Conservation (phyloP, 1,284 basidiomycete species). For the Heterobasidion annosum region DNA sequence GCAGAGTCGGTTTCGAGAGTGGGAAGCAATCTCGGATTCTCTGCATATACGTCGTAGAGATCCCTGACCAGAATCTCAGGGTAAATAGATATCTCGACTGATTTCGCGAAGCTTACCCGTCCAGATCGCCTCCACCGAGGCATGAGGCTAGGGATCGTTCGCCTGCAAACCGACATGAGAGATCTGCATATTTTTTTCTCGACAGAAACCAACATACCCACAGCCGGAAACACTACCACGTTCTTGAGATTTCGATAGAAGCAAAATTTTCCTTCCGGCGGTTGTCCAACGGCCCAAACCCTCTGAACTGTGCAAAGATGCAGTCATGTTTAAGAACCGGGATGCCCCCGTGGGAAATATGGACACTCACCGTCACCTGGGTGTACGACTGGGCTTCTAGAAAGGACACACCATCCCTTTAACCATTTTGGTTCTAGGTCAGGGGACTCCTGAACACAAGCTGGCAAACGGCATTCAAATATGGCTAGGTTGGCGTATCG, state of each 20-base stretch:
- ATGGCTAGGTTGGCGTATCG: not conserved
- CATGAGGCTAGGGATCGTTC: conserved; percentile 55
- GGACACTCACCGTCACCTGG: conserved; percentile 47
- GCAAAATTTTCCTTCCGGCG: conserved; percentile 47
- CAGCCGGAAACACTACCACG: conserved; percentile 62
- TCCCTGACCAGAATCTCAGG: conserved; percentile 16
- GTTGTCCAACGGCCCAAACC: conserved; percentile 63
- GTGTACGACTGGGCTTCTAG: conserved; percentile 55
- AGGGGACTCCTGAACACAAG: conserved; percentile 39
- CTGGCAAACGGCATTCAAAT: conserved; percentile 19
- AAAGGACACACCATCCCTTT: conserved; percentile 46
- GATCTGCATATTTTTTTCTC: not conserved
- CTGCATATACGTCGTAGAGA: conserved; percentile 24
- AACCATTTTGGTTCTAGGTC: conserved; percentile 39
- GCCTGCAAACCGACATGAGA: conserved; percentile 26
- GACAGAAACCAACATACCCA: conserved; percentile 27
- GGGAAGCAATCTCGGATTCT: conserved; percentile 41
- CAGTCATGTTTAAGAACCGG: not conserved
- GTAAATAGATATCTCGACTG: not conserved
- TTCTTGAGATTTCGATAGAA: conserved; percentile 58
- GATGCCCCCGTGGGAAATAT: not conserved
- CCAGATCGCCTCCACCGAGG: conserved; percentile 67
- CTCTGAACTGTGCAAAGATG: conserved; percentile 43
- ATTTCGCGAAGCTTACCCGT: conserved; percentile 39
- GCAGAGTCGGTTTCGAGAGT: conserved; percentile 39